phyloP scores from a whole-genome alignment of 1,284 basidiomycete genomes.

The Tylopilus sp. region DNA sequence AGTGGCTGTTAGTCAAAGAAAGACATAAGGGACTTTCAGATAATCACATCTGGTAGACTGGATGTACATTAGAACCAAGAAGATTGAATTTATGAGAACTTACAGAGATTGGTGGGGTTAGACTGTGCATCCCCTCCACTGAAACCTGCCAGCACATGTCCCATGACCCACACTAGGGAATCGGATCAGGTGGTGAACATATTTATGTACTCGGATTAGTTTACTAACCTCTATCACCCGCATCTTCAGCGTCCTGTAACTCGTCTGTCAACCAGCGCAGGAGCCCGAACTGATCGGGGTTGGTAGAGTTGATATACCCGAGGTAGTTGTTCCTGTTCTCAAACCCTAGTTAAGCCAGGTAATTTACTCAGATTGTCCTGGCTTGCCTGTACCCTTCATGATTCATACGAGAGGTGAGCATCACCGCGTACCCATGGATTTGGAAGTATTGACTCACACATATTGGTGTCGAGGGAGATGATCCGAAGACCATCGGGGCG shows the following conservation, averaged over 20 bases:
- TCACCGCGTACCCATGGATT: not conserved
- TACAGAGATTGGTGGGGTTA: constrained; percentile 73
- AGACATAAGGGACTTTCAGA: not conserved
- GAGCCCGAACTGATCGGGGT: constrained; percentile 78
- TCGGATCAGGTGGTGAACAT: not conserved
- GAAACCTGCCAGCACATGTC: constrained; percentile 81
- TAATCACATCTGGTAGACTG: constrained; percentile 76
- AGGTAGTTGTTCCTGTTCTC: constrained; percentile 68
- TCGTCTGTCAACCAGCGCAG: constrained; percentile 82
- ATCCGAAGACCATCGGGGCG: constrained; percentile 74
- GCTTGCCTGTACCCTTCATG: constrained; percentile 44
- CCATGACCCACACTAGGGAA: constrained; percentile 75
- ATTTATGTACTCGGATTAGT: not conserved
- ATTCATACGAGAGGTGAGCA: not conserved
- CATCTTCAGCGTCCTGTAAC: constrained; percentile 76
- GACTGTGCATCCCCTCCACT: constrained; percentile 69
- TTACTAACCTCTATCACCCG: constrained; percentile 64
- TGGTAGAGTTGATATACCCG: constrained; percentile 77
- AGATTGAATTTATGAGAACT: constrained; percentile 39
- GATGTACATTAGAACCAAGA: not conserved
- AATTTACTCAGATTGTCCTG: constrained; percentile 40
- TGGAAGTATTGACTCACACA: constrained; percentile 56
- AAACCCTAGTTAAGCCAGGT: not conserved
- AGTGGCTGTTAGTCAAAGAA: constrained; percentile 4
- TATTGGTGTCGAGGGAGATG: constrained; percentile 79